phyloP scores from a whole-genome alignment of 192 early-diverging fungal genomes.

The Podila epigama region DNA sequence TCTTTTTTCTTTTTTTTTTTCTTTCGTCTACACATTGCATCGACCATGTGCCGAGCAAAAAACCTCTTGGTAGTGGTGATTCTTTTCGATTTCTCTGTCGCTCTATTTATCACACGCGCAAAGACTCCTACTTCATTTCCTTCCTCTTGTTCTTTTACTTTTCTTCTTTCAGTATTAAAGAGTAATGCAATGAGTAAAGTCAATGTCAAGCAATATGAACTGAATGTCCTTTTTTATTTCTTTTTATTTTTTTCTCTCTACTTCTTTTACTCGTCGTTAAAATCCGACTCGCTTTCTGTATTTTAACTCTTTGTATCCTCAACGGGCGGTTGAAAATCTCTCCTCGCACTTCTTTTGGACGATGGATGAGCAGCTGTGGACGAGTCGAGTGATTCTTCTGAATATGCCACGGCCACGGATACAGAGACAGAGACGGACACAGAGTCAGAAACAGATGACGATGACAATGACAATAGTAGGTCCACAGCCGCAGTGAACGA shows the following conservation, averaged over 20 bases:
- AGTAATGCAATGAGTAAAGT: not conserved
- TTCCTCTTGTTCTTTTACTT: not conserved
- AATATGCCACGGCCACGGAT: not conserved
- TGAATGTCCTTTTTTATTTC: not conserved
- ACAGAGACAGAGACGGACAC: not conserved
- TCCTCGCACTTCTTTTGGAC: no score
- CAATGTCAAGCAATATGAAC: not conserved
- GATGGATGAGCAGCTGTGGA: not conserved
- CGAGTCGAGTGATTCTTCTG: conserved; percentile 14
- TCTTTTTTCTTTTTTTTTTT: not conserved
- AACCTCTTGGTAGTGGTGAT: no score
- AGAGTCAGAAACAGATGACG: not conserved
- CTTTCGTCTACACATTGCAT: not conserved
- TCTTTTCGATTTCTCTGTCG: no score
- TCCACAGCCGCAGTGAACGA: not conserved
- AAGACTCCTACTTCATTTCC: not conserved
- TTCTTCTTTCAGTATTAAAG: not conserved
- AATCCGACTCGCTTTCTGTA: not conserved
- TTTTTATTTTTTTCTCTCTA: not conserved
- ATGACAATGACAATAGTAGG: not conserved
- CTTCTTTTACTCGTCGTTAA: not conserved
- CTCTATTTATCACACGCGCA: no score
- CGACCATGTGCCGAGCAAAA: not conserved
- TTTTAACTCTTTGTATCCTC: no score
- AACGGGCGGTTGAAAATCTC: no score